Evolutionary conservation across 306 rosid species (phyloP).

Genomic region (Cicer bijugum): DNA sequence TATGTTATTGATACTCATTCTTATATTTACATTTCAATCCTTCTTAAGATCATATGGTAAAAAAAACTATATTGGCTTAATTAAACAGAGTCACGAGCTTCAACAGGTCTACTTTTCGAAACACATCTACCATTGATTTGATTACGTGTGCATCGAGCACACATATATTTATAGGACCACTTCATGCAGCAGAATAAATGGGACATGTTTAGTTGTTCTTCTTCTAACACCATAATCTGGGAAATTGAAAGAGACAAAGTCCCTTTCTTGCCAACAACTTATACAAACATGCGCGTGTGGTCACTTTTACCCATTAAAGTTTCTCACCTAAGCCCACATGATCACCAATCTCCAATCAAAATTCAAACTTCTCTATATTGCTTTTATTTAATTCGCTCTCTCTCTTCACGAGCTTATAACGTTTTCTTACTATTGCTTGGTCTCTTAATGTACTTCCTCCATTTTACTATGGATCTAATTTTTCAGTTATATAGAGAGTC

Average conservation of each 20-base stretch:
- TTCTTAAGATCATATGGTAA: not conserved
- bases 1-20: not conserved
- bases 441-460: too few species aligned
- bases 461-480: too few species aligned
- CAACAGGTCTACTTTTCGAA: constrained; percentile 5
- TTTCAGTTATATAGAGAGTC: too few species aligned
- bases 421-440: not conserved
- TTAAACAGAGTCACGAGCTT: constrained; percentile 41
- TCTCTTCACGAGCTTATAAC: constrained; percentile 40
- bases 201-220: not conserved
- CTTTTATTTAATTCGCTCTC: too few species aligned
- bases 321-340: constrained; percentile 23
- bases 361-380: not conserved
- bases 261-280: constrained; percentile 52
- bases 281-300: constrained; percentile 37
- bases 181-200: not conserved
- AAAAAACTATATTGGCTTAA: not conserved
- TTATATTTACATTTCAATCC: not conserved
- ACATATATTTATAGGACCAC: constrained; percentile 30
- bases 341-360: constrained; percentile 41
- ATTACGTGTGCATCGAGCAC: not conserved
- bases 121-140: not conserved
- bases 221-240: constrained; percentile 16
- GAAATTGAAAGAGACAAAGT: constrained; percentile 43
- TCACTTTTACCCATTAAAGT: constrained; percentile 48